These are phyloP conservation scores for Pyricularia pennisetigena DNA, from an alignment of 2,329 filamentous ascomycete species.

Conservation along the genomic window DNA sequence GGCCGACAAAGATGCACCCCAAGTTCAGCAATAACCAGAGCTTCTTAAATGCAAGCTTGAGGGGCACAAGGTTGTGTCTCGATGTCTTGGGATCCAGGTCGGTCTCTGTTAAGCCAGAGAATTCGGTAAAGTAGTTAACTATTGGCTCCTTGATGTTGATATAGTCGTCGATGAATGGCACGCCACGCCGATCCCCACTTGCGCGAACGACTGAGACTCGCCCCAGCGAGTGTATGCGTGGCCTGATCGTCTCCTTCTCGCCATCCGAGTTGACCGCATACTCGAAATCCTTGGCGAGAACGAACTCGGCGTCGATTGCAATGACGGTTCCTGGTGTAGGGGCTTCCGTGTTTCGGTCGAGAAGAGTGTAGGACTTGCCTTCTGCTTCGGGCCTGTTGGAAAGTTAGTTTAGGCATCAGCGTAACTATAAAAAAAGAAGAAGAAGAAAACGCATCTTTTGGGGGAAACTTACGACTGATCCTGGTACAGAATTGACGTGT, in stretches of 20 bases:
- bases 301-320: conserved; percentile 93
- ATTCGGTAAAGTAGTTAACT: conserved; percentile 90
- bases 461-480: conserved; percentile 42
- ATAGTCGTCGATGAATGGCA: conserved; percentile 95
- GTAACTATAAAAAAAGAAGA: no score
- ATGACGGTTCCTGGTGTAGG: conserved; percentile 66
- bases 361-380: conserved; percentile 47
- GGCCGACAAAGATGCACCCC: conserved; percentile 87
- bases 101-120: conserved; percentile 78
- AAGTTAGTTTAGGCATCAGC: not conserved
- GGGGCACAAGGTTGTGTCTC: conserved; percentile 70
- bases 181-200: conserved; percentile 63
- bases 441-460: not conserved
- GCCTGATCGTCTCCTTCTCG: conserved; percentile 81
- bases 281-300: conserved; percentile 83
- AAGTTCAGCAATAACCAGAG: conserved; percentile 94
- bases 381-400: conserved; percentile 28
- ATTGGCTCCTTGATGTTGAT: conserved; percentile 85
- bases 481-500: conserved; percentile 75
- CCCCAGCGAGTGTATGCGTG: conserved; percentile 84
- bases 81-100: conserved; percentile 76
- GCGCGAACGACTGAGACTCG: conserved; percentile 85
- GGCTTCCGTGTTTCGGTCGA: conserved; percentile 50
- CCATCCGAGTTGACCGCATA: conserved; percentile 96
- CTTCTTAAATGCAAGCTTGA: conserved; percentile 95